Base-by-base conservation (phyloP, 208 protist species). In the Porcisia hertigi region DNA sequence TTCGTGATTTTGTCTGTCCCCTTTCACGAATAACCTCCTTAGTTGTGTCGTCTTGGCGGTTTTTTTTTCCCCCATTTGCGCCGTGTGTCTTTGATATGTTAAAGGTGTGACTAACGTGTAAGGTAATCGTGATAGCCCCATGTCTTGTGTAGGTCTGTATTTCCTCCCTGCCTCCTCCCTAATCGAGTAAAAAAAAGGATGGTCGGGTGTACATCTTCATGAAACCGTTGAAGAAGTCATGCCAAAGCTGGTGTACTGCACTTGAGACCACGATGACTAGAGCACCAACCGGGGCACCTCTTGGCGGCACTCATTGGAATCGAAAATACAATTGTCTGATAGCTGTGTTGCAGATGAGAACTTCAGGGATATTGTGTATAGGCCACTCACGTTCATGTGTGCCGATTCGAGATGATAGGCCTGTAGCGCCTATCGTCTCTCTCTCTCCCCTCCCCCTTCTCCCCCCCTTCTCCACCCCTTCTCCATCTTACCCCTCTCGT, bases 91-190 rank as follows among this genome's bases (percentile, higher is more conserved):
- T 12, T 52, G 47, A 12, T 52, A 12, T 52, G 30, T 52, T 34
- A 64, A 71, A 60, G 47, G 36, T 12, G 66, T 57, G 34, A 18
- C 41, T 67, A 67, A 67, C 41, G 63, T 67, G 63, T 67, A 49
- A 73, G 2, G 41, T 47, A 59, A 20, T 5, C 47, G 39, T 57
- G 59, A 5, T 52, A 36, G 34, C n/a, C 43, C 11, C 34, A 0
- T 66, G n/a, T 30, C 2, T 41, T 74, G 41, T 43, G 36, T 74
- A 20, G 7, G n/a, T 36, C 47, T 52, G 47, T 52, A 12, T 12
- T 52, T 0, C 47, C 11, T 12, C 47, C 47, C 47, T 52, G 5
- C 5, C 11, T 52, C 11, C 45, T 52, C 5, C 47, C 47, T 14
- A 11, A 30, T 67, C 63, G 63, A 47, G 41, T 67, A 67, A 59